Percentiles rank a stretch among this genome's conserved stretches.
These are phyloP conservation scores for Sclerotinia glacialis DNA, from an alignment of 2,329 filamentous ascomycete genomes.

Conservation along the genomic window DNA sequence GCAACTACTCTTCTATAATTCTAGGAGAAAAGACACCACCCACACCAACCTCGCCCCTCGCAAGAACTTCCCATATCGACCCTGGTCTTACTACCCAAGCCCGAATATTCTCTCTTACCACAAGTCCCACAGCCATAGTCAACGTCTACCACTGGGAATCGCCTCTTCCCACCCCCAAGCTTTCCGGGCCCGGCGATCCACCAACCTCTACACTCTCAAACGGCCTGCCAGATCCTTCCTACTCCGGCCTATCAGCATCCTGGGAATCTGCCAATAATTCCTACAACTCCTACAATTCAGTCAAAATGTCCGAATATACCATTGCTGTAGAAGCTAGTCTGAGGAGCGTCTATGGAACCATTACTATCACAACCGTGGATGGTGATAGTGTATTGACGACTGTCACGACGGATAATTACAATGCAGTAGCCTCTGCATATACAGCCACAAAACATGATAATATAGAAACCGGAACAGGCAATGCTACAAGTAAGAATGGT, in stretches of 20 bases:
- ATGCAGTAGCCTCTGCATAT: not conserved
- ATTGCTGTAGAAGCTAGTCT: not conserved
- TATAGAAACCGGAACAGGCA: not conserved
- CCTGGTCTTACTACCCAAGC: not conserved
- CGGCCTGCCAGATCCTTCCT: not conserved
- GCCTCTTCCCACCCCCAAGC: not conserved
- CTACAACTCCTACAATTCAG: not conserved
- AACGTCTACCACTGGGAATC: not conserved
- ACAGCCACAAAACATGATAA: not conserved
- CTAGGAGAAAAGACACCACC: not conserved
- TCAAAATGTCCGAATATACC: not conserved
- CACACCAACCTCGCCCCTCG: not conserved
- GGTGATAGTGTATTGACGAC: not conserved
- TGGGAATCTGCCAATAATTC: not conserved
- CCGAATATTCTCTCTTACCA: not conserved
- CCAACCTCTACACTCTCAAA: not conserved
- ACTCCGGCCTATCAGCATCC: not conserved
- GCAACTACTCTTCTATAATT: conserved; percentile 1
- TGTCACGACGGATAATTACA: not conserved
- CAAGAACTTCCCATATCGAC: not conserved
- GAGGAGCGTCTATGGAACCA: not conserved
- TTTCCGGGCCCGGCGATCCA: not conserved
- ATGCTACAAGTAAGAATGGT: not conserved
- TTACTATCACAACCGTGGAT: not conserved
- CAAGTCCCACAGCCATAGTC: not conserved